Percentiles rank a stretch among this genome's conserved stretches.
Evolutionary conservation across 1,139 yeast genomes (phyloP).

Genomic region (Lodderomyces parapsilosis): DNA sequence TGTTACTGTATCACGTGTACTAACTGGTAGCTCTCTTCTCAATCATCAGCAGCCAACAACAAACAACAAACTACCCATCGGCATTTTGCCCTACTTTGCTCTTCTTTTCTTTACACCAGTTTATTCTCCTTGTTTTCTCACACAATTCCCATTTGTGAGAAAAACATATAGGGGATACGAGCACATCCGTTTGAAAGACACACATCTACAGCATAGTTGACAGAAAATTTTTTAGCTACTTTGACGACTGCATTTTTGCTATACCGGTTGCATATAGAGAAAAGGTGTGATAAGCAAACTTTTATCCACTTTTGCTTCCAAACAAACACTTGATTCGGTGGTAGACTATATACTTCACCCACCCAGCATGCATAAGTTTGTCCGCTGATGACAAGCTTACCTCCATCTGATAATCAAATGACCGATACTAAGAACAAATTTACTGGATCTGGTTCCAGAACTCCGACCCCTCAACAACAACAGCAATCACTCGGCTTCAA

Average conservation of each 20-base stretch:
- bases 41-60: not conserved
- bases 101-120: not conserved
- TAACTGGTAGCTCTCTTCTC: too few species aligned
- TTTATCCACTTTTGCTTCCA: not conserved
- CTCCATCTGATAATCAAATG: not conserved
- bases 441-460: not conserved
- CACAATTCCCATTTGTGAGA: not conserved
- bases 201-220: not conserved
- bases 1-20: too few species aligned
- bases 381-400: conserved; percentile 4
- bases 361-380: conserved; percentile 1
- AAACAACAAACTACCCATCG: too few species aligned
- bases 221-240: not conserved
- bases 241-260: not conserved
- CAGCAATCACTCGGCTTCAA: conserved; percentile 3
- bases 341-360: not conserved
- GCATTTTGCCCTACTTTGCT: too few species aligned
- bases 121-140: not conserved
- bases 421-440: conserved; percentile 1
- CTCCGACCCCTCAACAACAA: conserved; percentile 1
- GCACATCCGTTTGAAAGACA: not conserved
- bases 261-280: not conserved
- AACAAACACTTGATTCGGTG: not conserved
- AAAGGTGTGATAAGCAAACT: not conserved
- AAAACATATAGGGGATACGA: not conserved